Evolutionary conservation across 805 yeast species (phyloP), one percentile per base, ranked within the genome.

Genomic region (Candida germanica): DNA sequence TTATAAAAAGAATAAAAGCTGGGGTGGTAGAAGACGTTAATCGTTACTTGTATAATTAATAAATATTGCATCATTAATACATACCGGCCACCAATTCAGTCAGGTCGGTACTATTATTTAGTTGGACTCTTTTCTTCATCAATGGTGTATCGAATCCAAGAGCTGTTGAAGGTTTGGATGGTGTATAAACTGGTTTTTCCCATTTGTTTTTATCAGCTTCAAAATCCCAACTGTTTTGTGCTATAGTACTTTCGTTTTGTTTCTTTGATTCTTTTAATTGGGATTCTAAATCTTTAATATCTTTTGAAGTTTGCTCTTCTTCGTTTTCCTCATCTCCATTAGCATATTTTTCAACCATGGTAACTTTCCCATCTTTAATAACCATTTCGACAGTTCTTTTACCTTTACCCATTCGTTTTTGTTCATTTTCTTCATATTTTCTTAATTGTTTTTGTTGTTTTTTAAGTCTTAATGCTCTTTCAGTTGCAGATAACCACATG

Each of bases 401-500:
- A 3, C 91, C 89, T 30, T 87, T 71, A 0, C 96, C 97, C 1
- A 73, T 54, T 25, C 87, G 64, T 21, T 73, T 75, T 33, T 64
- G 64, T 28, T 79, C 82, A 24, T 67, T 58, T 30, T 75, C 77
- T 39, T 84, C 84, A 51, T 77, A 71, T 41, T 77, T 79, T 8
- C 89, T 68, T 39, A 80, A 54, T 41, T 77, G 80, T 40, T 81
- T 74, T 51, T 93, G 98, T 55, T 89, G 97, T 47, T 79, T 79
- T 56, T 88, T 87, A 49, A 93, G 64, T 54, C 86, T 87, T 39
- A 87, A 65, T 0, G 97, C 97, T 47, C 93, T 76, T 49, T 94
- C 97, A 35, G 81, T 71, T 0, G 83, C 80, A 1, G 95, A 81
- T 0, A 95, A 80, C 98, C 98, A 93, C 43, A 82, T 64, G 46